Evolutionary conservation across 2,329 filamentous ascomycete species (phyloP).

Genomic region (Atkinsonella hypoxylon): DNA sequence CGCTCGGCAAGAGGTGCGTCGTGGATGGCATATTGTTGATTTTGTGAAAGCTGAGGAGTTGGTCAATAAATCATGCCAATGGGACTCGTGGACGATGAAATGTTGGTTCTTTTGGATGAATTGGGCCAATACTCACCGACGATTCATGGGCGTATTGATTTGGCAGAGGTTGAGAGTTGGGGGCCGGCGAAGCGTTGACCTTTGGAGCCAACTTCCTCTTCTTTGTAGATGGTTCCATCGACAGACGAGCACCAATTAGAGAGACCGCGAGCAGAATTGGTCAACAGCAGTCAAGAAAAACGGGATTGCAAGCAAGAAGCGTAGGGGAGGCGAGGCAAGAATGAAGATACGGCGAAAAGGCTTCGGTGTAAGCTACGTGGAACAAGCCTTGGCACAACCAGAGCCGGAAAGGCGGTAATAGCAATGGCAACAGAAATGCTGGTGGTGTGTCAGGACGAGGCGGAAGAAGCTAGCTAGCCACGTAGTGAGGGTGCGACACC

Average conservation of each 20-base stretch:
- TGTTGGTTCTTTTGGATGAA: neutral
- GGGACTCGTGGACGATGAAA: neutral
- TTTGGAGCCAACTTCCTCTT: conserved; percentile 33
- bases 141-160: conserved; percentile 4
- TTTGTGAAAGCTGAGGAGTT: conserved; percentile 7
- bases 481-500: neutral
- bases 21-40: conserved; percentile 25
- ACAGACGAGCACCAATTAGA: conserved; percentile 9
- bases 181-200: conserved; percentile 20
- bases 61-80: neutral
- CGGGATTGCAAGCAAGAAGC: neutral
- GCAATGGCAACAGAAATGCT: neutral
- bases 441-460: conserved; percentile 1
- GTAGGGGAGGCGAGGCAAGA: neutral
- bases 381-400: neutral
- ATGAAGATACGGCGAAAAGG: neutral
- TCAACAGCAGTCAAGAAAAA: conserved; percentile 5
- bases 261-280: conserved; percentile 9
- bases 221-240: conserved; percentile 32
- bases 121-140: conserved; percentile 5
- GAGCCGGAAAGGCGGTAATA: conserved; percentile 1
- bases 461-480: conserved; percentile 4
- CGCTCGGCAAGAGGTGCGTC: conserved; percentile 33
- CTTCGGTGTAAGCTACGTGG: neutral
- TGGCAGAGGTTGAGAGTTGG: conserved; percentile 16